Evolutionary conservation across 192 early-diverging fungal species (phyloP), one percentile per base, ranked within the genome.

Genomic region (Coemansia sp.): DNA sequence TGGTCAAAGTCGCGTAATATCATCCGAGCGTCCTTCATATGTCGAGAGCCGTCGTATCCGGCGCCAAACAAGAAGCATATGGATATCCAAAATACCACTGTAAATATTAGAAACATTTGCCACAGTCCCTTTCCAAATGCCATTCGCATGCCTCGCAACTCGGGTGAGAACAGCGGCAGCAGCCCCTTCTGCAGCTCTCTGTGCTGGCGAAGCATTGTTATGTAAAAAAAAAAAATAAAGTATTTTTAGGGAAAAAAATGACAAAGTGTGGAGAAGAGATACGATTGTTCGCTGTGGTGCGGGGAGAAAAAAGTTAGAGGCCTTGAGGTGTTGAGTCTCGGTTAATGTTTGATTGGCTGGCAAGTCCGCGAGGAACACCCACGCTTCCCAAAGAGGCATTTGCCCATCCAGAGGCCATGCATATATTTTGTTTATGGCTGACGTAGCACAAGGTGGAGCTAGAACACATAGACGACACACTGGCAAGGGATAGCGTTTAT

Each of bases 1-100:
- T 70, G 19, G 63, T 82, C 80, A 64, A 82, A 71, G 63, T 77
- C 73, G 65, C 65, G 64, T 38, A 76, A 74, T 12, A 74, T 51
- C 32, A 71, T 60, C 15, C 50, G 63, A 0, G 72, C 75, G 17
- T 71, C 75, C 36, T 82, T 73, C 68, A 82, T 82, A 51, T 82
- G 72, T 8, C 80, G 75, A 46, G 72, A 59, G 5, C 75, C 68
- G 60, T 82, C 75, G 66, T 82, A 82, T 21, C 80, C 80, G 11
- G 80, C 72, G 25, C 80, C 80, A 39, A 73, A 82, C 5, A 82
- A 50, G 50, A 77, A 82, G 53, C 67, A 55, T 27, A 82, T 77
- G 21, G 74, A 74, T n/a, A 82, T 58, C 80, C 80, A 82, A 50
- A 69, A 82, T 21, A 82, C 80, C 1, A 68, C 37, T 3, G 80